Base-by-base conservation (phyloP, 192 early-diverging fungal genomes). In the Coemansia sp. region DNA sequence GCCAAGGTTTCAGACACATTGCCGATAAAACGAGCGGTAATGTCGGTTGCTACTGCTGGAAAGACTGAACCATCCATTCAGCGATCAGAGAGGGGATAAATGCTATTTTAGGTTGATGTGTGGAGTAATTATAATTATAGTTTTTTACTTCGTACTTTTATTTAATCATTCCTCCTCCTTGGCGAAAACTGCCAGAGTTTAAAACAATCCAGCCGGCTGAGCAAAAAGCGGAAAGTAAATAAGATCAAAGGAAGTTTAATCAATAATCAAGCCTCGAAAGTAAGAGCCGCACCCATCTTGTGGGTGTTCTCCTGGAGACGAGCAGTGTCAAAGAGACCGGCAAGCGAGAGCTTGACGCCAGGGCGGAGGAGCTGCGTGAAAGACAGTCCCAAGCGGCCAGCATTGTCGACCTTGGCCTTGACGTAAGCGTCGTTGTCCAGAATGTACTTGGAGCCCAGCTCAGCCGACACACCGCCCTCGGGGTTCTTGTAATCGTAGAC, bases 371-470 rank as follows among this genome's bases (percentile, higher is more conserved):
- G 72, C 85, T 99, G 95, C 46, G 94, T 95, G 87, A 95, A 99
- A 63, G 94, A 91, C 60, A 98, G 88, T 71, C 95, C 95, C 53
- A 99, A 85, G 30, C 89, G 87, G 75, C 97, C 97, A 61, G 86
- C 71, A 78, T 92, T 92, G 80, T 88, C 85, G 61, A 93, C 87
- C 88, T 90, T 92, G 68, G 89, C 90, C 92, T 98, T 98, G 75
- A 95, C 86, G 66, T 92, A 96, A 61, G 95, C 91, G 76, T 87
- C 85, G 69, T 83, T 83, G 88, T 98, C 97, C 52, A 98, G 85
- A 66, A 88, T 81, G 85, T 93, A 93, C 89, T 97, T 97, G 86
- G 94, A 90, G 73, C 94, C 97, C 66, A 97, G 89, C 86, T 98
- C 97, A 14, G 96, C 86, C 60, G 87, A 87, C 56, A 92, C 90